phyloP scores from a whole-genome alignment of 2,329 filamentous ascomycete species.

The Lachnellula suecica region DNA sequence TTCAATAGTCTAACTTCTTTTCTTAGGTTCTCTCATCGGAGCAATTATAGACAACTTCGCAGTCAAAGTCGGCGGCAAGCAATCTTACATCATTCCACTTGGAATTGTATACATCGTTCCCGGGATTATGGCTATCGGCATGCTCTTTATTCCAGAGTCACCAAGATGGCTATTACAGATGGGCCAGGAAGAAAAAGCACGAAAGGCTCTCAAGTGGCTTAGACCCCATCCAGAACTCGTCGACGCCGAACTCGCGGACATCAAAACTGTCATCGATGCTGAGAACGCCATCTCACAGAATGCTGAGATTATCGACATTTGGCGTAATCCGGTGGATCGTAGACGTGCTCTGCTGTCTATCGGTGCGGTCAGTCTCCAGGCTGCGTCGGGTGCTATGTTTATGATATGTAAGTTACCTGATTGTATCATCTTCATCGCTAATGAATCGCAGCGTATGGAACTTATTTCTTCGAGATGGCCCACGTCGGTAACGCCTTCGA shows the following conservation, averaged over 20 bases:
- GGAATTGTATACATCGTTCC: conserved; percentile 31
- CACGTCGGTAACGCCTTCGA: conserved; percentile 54
- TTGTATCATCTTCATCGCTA: not conserved
- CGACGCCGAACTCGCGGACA: conserved; percentile 31
- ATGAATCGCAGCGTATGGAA: conserved; percentile 45
- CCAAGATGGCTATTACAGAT: conserved; percentile 30
- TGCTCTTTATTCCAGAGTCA: conserved; percentile 32
- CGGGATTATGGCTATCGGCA: conserved; percentile 23
- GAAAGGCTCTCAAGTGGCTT: conserved; percentile 30
- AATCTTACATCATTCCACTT: conserved; percentile 36
- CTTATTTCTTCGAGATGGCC: conserved; percentile 62
- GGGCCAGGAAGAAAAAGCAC: conserved; percentile 26
- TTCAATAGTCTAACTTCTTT: conserved; percentile 21
- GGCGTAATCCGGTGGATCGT: conserved; percentile 50
- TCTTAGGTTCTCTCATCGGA: conserved; percentile 45
- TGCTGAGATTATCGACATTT: conserved; percentile 44
- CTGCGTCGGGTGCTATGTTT: conserved; percentile 55
- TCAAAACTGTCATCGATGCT: conserved; percentile 30
- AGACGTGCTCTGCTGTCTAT: conserved; percentile 49
- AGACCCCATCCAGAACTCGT: conserved; percentile 31
- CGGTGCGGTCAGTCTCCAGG: conserved; percentile 48
- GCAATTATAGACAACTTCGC: conserved; percentile 51
- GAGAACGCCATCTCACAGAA: conserved; percentile 28
- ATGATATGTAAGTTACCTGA: conserved; percentile 45
- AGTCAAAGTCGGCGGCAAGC: conserved; percentile 27